Percentiles rank a stretch among this genome's conserved stretches.
phyloP scores from a whole-genome alignment of 768 basidiomycete genomes.

The Lanmaoa pseudosensibilis region DNA sequence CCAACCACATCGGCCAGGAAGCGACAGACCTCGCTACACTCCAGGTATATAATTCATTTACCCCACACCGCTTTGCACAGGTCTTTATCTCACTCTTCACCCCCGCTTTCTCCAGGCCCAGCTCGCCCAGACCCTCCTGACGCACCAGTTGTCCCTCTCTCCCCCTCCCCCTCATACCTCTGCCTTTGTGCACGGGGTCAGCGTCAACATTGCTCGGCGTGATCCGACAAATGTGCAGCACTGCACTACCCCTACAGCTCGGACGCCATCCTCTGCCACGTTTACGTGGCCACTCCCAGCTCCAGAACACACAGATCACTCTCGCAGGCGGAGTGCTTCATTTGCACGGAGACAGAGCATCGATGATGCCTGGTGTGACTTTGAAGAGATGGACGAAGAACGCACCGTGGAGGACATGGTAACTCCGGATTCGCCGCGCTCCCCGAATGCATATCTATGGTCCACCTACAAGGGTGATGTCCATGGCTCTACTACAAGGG shows the following conservation, averaged over 20 bases:
- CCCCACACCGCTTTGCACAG: conserved; percentile 15
- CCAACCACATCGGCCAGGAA: conserved; percentile 53
- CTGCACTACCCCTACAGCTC: conserved; percentile 41
- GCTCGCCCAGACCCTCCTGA: conserved; percentile 44
- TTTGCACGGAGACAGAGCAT: conserved; percentile 23
- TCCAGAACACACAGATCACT: conserved; percentile 21
- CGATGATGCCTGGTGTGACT: conserved; percentile 31
- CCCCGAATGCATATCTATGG: conserved; percentile 25
- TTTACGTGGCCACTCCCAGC: conserved; percentile 32
- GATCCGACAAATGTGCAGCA: conserved; percentile 39
- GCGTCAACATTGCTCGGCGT: conserved; percentile 26
- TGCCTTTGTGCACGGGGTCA: conserved; percentile 22
- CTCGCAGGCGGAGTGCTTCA: conserved; percentile 31
- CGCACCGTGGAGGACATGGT: conserved; percentile 48
- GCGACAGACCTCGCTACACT: conserved; percentile 50
- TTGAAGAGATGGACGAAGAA: conserved; percentile 47
- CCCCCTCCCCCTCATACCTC: conserved; percentile 15
- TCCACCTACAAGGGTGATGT: conserved; percentile 19
- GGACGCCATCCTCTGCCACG: conserved; percentile 34
- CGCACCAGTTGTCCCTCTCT: conserved; percentile 32
- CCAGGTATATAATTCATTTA: conserved; percentile 37
- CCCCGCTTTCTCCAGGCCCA: conserved; percentile 36
- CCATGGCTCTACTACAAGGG: conserved; percentile 16
- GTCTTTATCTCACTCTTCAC: conserved; percentile 17
- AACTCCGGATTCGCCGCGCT: conserved; percentile 32